These are phyloP conservation scores for Volvox carteri DNA, from an alignment of 163 green algal genomes.

Conservation along the genomic window DNA sequence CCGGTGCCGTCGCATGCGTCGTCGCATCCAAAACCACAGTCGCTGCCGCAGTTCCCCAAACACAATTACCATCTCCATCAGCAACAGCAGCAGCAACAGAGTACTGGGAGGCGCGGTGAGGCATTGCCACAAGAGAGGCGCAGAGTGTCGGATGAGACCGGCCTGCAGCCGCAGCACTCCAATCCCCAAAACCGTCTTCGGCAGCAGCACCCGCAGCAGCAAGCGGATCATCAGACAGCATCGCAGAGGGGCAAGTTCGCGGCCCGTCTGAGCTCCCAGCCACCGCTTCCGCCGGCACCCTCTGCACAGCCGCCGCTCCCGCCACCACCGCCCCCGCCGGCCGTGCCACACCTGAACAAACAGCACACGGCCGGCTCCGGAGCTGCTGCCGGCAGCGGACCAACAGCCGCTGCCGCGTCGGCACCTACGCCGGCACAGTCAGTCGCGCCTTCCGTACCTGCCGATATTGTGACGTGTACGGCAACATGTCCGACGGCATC, in stretches of 20 bases:
- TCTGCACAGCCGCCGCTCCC: background rate
- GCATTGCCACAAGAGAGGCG: too few relatives aligned
- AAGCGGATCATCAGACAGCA: background rate
- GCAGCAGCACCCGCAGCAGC: background rate
- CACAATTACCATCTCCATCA: too few relatives aligned
- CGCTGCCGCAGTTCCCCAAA: too few relatives aligned
- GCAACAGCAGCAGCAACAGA: too few relatives aligned
- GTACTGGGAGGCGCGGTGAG: too few relatives aligned
- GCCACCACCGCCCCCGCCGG: background rate
- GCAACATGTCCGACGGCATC: too few relatives aligned
- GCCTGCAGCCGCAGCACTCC: too few relatives aligned
- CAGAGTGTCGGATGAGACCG: too few relatives aligned
- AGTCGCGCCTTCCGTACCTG: too few relatives aligned
- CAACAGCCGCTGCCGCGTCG: background rate
- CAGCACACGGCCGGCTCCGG: background rate
- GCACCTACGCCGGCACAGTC: background rate
- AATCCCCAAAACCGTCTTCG: too few relatives aligned
- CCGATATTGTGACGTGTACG: too few relatives aligned
- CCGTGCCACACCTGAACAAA: background rate
- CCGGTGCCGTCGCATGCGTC: background rate
- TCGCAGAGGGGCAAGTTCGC: background rate
- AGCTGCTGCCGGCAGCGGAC: background rate
- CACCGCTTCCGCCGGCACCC: background rate
- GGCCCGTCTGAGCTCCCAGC: background rate
- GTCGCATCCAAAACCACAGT: background rate